These are phyloP conservation scores for Pelargonium fulgidum DNA, from an alignment of 441 rosid genomes.

Conservation along the genomic window DNA sequence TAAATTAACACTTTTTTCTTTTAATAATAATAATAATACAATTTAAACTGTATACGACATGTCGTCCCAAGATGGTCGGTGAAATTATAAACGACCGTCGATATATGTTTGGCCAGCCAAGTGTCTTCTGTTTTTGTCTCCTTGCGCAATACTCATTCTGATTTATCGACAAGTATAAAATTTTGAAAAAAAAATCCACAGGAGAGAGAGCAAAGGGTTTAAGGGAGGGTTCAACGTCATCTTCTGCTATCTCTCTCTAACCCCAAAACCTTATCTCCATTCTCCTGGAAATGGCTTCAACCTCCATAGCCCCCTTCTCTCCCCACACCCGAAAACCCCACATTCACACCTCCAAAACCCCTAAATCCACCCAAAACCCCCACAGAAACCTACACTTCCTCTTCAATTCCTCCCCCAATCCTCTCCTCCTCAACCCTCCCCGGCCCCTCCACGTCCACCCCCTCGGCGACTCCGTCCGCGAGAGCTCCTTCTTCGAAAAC, in stretches of 20 bases:
- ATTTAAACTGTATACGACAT: no score
- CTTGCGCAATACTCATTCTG: background rate
- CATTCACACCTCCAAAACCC: background rate
- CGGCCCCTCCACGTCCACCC: background rate
- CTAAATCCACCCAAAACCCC: background rate
- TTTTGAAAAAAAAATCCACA: background rate
- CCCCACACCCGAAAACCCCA: background rate
- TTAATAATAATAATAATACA: no score
- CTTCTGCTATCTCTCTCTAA: background rate
- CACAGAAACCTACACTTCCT: background rate
- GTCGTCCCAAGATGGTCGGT: no score
- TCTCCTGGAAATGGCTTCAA: background rate
- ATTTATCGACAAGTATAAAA: no score
- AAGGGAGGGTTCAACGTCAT: background rate
- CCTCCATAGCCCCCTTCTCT: background rate
- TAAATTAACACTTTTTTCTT: no score
- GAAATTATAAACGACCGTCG: no score
- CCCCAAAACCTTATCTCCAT: background rate
- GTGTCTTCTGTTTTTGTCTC: background rate
- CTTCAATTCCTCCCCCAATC: conserved; percentile 5
- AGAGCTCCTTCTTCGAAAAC: background rate
- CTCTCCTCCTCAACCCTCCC: background rate
- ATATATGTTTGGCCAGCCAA: no score
- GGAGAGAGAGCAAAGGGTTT: background rate
- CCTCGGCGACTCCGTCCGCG: background rate